Conservation (phyloP, 176 grass and related monocot species). For the maize (Zea mays) region DNA sequence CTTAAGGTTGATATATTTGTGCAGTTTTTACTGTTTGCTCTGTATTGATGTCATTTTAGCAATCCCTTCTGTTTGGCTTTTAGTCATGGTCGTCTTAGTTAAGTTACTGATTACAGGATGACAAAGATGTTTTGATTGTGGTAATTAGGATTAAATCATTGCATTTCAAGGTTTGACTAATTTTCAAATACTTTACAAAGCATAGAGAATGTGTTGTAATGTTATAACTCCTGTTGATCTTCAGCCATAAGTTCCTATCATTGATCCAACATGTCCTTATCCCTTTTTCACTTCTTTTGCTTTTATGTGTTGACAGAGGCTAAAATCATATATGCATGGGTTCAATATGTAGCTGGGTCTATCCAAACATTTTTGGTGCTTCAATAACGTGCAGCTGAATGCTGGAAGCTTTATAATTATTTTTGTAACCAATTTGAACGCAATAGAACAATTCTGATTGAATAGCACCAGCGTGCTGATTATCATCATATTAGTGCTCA, state of each 20-base stretch:
- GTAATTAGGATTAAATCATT: not conserved
- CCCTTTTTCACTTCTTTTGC: not conserved
- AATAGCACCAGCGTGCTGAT: not conserved
- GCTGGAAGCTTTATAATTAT: constrained; percentile 1
- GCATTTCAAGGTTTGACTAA: not conserved
- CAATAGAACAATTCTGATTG: not conserved
- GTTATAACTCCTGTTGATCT: not conserved
- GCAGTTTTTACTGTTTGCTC: constrained; percentile 1
- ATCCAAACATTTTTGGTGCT: not conserved
- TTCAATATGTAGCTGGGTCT: constrained; percentile 2
- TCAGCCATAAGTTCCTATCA: constrained; percentile 13
- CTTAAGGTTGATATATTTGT: constrained; percentile 1
- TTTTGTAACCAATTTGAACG: not conserved
- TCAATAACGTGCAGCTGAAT: not conserved
- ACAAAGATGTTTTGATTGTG: not conserved
- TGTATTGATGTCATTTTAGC: not conserved
- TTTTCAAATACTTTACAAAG: not conserved
- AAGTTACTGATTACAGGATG: not conserved
- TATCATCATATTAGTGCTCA: not conserved
- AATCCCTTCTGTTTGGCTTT: not conserved
- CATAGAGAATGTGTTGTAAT: not conserved
- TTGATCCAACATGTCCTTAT: not conserved
- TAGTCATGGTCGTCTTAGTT: not conserved
- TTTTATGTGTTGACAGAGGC: not conserved
- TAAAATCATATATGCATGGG: not conserved